Percentiles rank a stretch among this genome's conserved stretches.
Evolutionary conservation across 768 basidiomycete species (phyloP).

Genomic region (Boletus pseudo-olivaceus): DNA sequence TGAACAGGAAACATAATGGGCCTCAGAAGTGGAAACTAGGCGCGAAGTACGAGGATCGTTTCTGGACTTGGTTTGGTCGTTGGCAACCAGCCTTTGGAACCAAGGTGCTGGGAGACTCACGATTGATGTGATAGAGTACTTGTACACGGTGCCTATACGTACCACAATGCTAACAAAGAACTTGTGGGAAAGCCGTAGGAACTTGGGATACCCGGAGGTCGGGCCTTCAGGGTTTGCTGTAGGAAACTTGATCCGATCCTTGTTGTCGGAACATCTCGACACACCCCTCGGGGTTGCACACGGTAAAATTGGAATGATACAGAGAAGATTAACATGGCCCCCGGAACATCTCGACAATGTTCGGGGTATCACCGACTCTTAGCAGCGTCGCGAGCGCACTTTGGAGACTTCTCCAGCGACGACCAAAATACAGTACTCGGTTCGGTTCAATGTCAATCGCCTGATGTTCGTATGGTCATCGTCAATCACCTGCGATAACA

Average conservation of each 20-base stretch:
- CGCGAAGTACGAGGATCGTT: conserved; percentile 81
- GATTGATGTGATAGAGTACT: conserved; percentile 82
- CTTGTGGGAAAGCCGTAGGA: conserved; percentile 90
- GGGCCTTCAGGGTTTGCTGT: conserved; percentile 75
- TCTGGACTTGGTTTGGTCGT: conserved; percentile 65
- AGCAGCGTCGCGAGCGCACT: conserved; percentile 69
- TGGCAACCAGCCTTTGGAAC: not conserved
- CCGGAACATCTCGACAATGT: conserved; percentile 50
- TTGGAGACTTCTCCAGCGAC: conserved; percentile 65
- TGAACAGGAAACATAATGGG: conserved; percentile 82
- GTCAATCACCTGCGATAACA: not conserved
- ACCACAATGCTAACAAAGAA: conserved; percentile 95
- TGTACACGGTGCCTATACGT: conserved; percentile 93
- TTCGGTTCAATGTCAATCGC: conserved; percentile 86
- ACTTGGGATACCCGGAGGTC: conserved; percentile 71
- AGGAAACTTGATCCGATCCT: conserved; percentile 76
- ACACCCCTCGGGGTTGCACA: conserved; percentile 90
- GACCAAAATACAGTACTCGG: conserved; percentile 93
- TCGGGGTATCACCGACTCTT: conserved; percentile 48
- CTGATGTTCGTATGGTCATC: conserved; percentile 35
- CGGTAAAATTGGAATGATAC: conserved; percentile 99
- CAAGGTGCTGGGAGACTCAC: conserved; percentile 35
- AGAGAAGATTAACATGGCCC: conserved; percentile 99
- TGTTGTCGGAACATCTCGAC: conserved; percentile 1
- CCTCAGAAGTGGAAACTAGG: conserved; percentile 81